phyloP scores from a whole-genome alignment of 2,329 filamentous ascomycete species.

The Leptographium wingfieldii region DNA sequence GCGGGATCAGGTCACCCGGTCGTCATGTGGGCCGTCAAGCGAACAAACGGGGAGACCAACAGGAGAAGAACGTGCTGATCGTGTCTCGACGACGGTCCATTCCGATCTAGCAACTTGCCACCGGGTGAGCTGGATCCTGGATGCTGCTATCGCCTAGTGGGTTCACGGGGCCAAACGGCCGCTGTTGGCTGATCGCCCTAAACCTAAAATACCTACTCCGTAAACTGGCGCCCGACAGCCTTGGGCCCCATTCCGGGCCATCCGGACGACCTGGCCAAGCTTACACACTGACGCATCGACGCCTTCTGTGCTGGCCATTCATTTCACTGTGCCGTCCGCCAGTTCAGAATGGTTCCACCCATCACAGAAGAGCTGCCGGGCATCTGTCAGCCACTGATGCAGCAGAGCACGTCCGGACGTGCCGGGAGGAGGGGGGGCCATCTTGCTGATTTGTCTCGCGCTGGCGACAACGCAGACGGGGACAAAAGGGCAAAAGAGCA shows the following conservation, averaged over 20 bases:
- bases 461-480: too few species aligned
- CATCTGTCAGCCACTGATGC: neutral
- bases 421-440: too few species aligned
- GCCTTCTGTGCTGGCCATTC: neutral
- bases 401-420: neutral
- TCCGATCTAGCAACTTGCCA: neutral
- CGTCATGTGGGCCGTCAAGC: neutral
- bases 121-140: neutral
- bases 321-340: neutral
- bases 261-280: neutral
- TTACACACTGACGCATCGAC: neutral
- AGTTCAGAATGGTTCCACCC: neutral
- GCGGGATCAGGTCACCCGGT: neutral
- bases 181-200: neutral
- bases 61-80: neutral
- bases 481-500: too few species aligned
- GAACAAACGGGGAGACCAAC: neutral
- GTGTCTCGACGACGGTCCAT: neutral
- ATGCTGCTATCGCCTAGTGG: too few species aligned
- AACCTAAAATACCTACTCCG: neutral
- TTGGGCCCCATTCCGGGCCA: neutral
- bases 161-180: too few species aligned
- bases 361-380: neutral
- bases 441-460: neutral
- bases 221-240: neutral